phyloP scores from a whole-genome alignment of 345 rosid species.

The Linum usitatissimum region DNA sequence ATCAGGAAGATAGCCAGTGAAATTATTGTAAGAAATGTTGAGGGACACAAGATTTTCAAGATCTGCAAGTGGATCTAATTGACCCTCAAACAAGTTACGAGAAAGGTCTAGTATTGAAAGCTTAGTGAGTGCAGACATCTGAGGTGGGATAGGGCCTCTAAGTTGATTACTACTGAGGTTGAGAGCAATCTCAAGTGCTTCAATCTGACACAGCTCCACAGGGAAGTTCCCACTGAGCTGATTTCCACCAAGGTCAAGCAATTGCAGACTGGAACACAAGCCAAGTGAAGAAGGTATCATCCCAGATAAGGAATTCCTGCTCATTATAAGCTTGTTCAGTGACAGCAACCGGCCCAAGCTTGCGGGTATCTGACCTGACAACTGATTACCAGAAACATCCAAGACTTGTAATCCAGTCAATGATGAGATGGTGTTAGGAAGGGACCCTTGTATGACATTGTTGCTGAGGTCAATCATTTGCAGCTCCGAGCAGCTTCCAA shows the following conservation, averaged over 20 bases:
- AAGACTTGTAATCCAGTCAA: slow-evolving; percentile 65
- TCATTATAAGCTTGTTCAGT: slow-evolving; percentile 50
- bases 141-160: slow-evolving; percentile 61
- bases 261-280: slow-evolving; percentile 62
- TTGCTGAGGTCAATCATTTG: slow-evolving; percentile 82
- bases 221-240: slow-evolving; percentile 65
- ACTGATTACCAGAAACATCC: slow-evolving; percentile 53
- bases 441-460: slow-evolving; percentile 54
- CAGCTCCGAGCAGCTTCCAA: slow-evolving; percentile 55
- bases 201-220: slow-evolving; percentile 48
- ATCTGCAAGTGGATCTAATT: slow-evolving; percentile 39
- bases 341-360: slow-evolving; percentile 66
- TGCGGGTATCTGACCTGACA: slow-evolving; percentile 53
- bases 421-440: slow-evolving; percentile 50
- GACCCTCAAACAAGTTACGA: slow-evolving; percentile 66
- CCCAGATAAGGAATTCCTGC: slow-evolving; percentile 62
- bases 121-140: slow-evolving; percentile 65
- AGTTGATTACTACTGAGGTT: slow-evolving; percentile 77
- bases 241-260: slow-evolving; percentile 85
- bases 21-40: slow-evolving; percentile 69
- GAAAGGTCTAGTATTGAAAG: slow-evolving; percentile 76
- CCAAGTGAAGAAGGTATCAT: slow-evolving; percentile 60
- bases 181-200: slow-evolving; percentile 78
- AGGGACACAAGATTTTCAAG: slow-evolving; percentile 77
- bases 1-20: slow-evolving; percentile 84